These are phyloP conservation scores for Diaporthe sp. DNA, from an alignment of 2,329 filamentous ascomycete species.

Conservation along the genomic window DNA sequence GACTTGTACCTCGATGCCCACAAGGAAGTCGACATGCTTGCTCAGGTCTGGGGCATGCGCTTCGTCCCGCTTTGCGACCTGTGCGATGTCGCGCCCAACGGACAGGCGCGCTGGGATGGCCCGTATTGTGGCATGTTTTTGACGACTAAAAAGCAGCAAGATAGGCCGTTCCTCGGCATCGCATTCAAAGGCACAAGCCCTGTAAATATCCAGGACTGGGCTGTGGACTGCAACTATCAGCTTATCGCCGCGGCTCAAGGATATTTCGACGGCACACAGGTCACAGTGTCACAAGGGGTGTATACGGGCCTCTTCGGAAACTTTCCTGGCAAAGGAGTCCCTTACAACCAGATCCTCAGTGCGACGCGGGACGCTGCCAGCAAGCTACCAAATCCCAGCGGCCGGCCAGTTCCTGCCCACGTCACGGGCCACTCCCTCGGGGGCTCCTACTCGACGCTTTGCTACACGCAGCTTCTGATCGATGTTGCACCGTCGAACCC, in stretches of 20 bases:
- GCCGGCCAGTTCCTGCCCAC: neutral
- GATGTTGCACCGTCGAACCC: constrained; percentile 5
- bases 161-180: neutral
- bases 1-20: neutral
- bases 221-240: constrained; percentile 7
- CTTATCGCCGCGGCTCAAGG: neutral
- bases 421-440: constrained; percentile 19
- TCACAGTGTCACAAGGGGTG: neutral
- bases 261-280: neutral
- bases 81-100: neutral
- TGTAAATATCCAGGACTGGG: neutral
- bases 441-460: neutral
- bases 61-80: neutral
- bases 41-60: constrained; percentile 10
- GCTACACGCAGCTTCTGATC: neutral
- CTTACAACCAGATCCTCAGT: neutral
- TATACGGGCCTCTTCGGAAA: neutral
- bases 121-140: constrained; percentile 8
- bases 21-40: neutral
- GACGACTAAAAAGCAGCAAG: neutral
- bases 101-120: neutral
- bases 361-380: neutral
- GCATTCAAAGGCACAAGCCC: constrained; percentile 11
- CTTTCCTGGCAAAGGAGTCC: neutral
- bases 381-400: neutral